Percentiles rank a stretch among this genome's conserved stretches.
Conservation (phyloP, 2,329 filamentous ascomycete genomes). For the Monosporascus sp. region DNA sequence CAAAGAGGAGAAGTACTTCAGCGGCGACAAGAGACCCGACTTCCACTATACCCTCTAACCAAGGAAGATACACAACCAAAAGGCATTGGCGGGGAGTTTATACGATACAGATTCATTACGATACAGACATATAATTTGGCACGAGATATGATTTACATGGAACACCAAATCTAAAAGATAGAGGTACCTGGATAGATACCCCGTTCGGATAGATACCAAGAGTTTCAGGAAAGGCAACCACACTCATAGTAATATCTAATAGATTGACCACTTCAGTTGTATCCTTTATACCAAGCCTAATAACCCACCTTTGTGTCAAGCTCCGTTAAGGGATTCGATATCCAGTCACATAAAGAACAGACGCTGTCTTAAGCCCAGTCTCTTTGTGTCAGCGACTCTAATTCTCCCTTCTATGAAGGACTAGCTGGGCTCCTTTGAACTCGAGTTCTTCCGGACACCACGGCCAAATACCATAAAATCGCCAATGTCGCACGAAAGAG, state of each 20-base stretch:
- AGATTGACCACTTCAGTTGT: no score
- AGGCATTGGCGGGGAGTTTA: neutral
- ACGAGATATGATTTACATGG: neutral
- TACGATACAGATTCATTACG: neutral
- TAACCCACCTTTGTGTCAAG: no score
- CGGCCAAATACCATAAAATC: no score
- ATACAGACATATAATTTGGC: neutral
- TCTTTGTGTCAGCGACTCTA: no score
- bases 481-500: no score
- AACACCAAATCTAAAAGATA: neutral
- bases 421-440: no score
- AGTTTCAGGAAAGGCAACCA: neutral
- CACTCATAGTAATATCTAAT: neutral
- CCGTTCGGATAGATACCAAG: neutral
- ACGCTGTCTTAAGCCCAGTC: no score
- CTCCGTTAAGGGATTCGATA: no score
- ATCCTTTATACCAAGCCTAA: no score
- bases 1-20: conserved; percentile 52
- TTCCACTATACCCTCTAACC: conserved; percentile 61
- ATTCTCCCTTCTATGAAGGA: no score
- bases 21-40: conserved; percentile 67
- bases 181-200: neutral
- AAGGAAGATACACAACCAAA: neutral
- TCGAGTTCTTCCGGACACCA: no score
- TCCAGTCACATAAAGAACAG: no score